A percentile compares a stretch with the other conserved stretches of the same genome.
Evolutionary conservation across 2,329 filamentous ascomycete species (phyloP).

Genomic region (Diaporthe ilicicola): DNA sequence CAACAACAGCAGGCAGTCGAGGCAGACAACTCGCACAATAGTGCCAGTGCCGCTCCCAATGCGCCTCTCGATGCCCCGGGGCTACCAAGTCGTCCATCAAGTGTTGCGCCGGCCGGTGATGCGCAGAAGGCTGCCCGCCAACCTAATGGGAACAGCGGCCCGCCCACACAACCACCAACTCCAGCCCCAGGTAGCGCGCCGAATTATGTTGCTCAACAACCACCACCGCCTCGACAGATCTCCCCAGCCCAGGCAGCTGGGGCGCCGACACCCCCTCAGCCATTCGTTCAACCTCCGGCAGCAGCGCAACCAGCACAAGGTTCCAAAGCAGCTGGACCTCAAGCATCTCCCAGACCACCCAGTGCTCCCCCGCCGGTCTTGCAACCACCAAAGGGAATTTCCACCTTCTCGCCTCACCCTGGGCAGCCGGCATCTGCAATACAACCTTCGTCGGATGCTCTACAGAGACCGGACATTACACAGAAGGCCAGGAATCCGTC

Average conservation of each 20-base stretch:
- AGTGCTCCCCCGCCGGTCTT: conserved; percentile 43
- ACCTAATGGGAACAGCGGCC: conserved; percentile 31
- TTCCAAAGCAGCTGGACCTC: conserved; percentile 5
- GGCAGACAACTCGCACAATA: conserved; percentile 27
- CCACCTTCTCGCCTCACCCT: conserved; percentile 42
- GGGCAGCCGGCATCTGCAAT: conserved; percentile 38
- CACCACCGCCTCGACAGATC: conserved; percentile 9
- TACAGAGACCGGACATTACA: conserved; percentile 45
- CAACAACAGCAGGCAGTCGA: conserved; percentile 43
- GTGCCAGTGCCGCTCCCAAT: conserved; percentile 29
- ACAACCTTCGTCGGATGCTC: conserved; percentile 40
- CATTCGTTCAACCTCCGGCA: conserved; percentile 14
- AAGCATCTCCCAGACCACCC: conserved; percentile 21
- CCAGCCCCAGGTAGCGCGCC: conserved; percentile 24
- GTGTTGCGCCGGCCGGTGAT: conserved; percentile 15
- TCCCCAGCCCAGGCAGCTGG: conserved; percentile 20
- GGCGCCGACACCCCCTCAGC: conserved; percentile 22
- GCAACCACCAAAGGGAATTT: conserved; percentile 49
- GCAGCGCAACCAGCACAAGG: conserved; percentile 10
- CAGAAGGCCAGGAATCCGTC: conserved; percentile 42
- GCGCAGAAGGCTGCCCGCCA: conserved; percentile 11
- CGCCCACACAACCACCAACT: conserved; percentile 17
- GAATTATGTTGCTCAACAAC: conserved; percentile 2
- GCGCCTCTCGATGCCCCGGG: not conserved
- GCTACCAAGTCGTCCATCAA: conserved; percentile 26